Evolutionary conservation across 2,329 filamentous ascomycete species (phyloP).

Genomic region (Berkeleyomyces basicola): DNA sequence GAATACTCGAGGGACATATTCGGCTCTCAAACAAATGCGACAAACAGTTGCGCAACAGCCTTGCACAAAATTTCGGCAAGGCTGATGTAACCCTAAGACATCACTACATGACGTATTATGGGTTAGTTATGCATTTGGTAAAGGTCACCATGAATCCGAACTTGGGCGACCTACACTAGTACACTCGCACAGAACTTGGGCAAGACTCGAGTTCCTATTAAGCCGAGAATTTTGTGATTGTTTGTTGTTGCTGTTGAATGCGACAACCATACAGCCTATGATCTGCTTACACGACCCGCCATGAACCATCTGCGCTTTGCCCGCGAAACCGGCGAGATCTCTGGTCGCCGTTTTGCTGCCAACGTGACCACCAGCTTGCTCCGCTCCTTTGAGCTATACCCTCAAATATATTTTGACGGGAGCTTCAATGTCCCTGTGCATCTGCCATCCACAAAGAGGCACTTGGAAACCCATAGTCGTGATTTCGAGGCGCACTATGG

Average conservation of each 20-base stretch:
- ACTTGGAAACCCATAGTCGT: background rate
- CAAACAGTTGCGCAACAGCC: too few species aligned
- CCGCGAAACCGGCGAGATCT: constrained; percentile 53
- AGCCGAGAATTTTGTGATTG: background rate
- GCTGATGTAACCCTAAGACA: too few species aligned
- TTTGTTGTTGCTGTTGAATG: background rate
- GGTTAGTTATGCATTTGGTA: background rate
- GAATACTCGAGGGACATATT: too few species aligned
- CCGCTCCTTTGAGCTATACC: constrained; percentile 49
- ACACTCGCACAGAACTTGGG: too few species aligned
- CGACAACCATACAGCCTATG: too few species aligned
- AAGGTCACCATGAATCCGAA: too few species aligned
- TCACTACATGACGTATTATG: too few species aligned
- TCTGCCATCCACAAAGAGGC: background rate
- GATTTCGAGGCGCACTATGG: constrained; percentile 46
- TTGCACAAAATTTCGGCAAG: too few species aligned
- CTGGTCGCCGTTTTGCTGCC: constrained; percentile 45
- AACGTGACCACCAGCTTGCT: constrained; percentile 50
- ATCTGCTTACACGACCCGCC: background rate
- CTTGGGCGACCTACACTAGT: too few species aligned
- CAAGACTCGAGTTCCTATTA: background rate
- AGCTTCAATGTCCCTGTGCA: background rate
- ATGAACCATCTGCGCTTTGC: constrained; percentile 66
- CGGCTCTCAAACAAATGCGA: too few species aligned
- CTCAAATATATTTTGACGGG: constrained; percentile 55